Base-by-base conservation (phyloP, 805 yeast species). In the Brettanomyces custersianus region DNA sequence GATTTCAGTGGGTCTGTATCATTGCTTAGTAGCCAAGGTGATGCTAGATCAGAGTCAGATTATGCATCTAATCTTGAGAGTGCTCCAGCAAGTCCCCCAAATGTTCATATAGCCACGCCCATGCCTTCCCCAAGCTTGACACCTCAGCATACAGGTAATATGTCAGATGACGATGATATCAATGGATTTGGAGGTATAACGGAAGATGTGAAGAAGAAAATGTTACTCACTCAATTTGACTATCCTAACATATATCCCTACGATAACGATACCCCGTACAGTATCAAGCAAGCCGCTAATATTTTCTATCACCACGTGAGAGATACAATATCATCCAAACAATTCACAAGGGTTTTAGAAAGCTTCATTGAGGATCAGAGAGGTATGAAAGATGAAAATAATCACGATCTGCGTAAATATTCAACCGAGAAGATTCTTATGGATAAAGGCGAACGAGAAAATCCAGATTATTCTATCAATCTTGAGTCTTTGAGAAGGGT, bases 41-140 rank as follows among this genome's bases (percentile, higher is more conserved):
- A 43, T 38, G 41, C 56, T 16, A 44, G 57, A 45, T 37, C 32
- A n/a, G 37, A 30, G 9, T 39, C 34, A 25, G 37, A 38, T 18
- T 22, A 28, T 4, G 24, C 31, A 21, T 23, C 39, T 5, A 11
- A 24, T 5, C 18, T 37, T 16, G 18, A 18, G 20, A 36, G 34
- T 27, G 40, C 35, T 9, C 26, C 26, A 5, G 8, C 35, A 15
- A 22, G 40, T 17, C 60, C 45, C 31, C 73, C 53, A 42, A 59
- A 60, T 4, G 61, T 79, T 4, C 88, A 82, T 52, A 69, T 86
- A 9, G 88, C 95, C 0, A 85, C 95, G 0, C 95, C 95, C 0
- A 82, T 81, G 1, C 92, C 95, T 3, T 83, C 94, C 0, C 95
- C 95, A 1, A 78, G 82, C 0, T 51, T 68, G 13, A 65, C 74